phyloP scores from a whole-genome alignment of 148 eudicot genomes.

The Cornus kousa region DNA sequence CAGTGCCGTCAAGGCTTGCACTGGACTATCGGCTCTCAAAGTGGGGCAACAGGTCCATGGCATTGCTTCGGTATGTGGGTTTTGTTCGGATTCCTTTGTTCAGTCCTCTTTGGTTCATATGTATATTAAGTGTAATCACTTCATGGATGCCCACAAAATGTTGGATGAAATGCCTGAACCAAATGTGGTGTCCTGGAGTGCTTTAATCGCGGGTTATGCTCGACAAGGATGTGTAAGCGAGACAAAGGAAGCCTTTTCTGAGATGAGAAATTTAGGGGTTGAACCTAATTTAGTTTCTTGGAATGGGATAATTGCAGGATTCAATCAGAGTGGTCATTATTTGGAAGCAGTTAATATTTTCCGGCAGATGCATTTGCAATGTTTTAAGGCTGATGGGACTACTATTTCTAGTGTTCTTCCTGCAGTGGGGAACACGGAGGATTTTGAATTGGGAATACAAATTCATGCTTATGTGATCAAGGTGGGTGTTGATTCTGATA shows the following conservation, averaged over 20 bases:
- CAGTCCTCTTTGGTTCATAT: conserved; percentile 72
- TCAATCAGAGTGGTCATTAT: conserved; percentile 50
- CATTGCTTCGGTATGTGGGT: conserved; percentile 45
- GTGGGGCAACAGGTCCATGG: conserved; percentile 64
- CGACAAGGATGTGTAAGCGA: conserved; percentile 48
- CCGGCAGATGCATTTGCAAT: conserved; percentile 42
- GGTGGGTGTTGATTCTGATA: conserved; percentile 39
- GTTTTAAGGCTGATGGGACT: conserved; percentile 47
- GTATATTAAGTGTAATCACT: conserved; percentile 53
- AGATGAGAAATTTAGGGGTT: conserved; percentile 51
- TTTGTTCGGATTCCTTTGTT: conserved; percentile 46
- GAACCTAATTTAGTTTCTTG: conserved; percentile 53
- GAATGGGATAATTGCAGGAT: conserved; percentile 72
- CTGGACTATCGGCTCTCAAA: conserved; percentile 32
- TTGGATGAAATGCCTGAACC: conserved; percentile 56
- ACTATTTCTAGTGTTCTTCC: conserved; percentile 57
- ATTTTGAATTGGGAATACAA: conserved; percentile 36
- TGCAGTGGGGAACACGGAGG: conserved; percentile 52
- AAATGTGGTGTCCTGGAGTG: conserved; percentile 71
- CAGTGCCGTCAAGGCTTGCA: conserved; percentile 63
- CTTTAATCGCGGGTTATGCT: conserved; percentile 85
- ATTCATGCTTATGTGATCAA: conserved; percentile 51
- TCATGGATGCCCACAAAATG: conserved; percentile 55
- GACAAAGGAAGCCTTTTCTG: conserved; percentile 47
- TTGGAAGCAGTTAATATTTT: conserved; percentile 41